Evolutionary conservation across 2,329 filamentous ascomycete genomes (phyloP).

Genomic region (Fusarium piperis): DNA sequence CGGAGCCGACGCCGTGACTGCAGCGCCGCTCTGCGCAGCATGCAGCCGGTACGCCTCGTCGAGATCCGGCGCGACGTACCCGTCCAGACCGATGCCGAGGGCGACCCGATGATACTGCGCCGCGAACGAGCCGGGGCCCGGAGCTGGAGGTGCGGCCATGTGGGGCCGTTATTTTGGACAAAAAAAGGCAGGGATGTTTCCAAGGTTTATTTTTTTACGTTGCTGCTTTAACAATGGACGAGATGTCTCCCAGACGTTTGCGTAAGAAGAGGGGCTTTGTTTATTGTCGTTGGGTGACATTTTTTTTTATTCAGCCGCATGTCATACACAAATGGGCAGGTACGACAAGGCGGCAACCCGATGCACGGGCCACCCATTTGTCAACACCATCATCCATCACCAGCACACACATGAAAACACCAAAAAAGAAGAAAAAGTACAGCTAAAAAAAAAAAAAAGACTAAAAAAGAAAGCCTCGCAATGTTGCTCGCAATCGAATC

Average conservation of each 20-base stretch:
- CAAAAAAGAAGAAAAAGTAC: not conserved
- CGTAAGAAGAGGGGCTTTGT: slow-evolving; percentile 12
- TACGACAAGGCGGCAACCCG: slow-evolving; percentile 21
- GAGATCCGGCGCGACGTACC: slow-evolving; percentile 23
- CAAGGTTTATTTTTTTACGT: slow-evolving; percentile 9
- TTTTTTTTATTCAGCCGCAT: slow-evolving; percentile 13
- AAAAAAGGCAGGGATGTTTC: not conserved
- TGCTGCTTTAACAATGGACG: slow-evolving; percentile 35
- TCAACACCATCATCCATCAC: not conserved
- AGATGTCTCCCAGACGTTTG: not conserved
- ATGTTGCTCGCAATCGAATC: slow-evolving; percentile 19
- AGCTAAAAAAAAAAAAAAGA: too few species aligned
- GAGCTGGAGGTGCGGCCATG: slow-evolving; percentile 29
- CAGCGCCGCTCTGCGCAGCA: not conserved
- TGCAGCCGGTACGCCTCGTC: slow-evolving; percentile 32
- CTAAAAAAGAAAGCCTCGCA: slow-evolving; percentile 28
- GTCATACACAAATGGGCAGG: not conserved
- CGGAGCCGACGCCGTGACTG: not conserved
- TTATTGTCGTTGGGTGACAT: not conserved
- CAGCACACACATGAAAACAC: not conserved
- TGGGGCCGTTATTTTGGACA: not conserved
- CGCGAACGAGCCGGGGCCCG: slow-evolving; percentile 8
- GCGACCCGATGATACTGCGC: slow-evolving; percentile 24
- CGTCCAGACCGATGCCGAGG: slow-evolving; percentile 27
- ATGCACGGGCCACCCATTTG: slow-evolving; percentile 7